Conservation (phyloP, 371 early-diverging fungal species). For the Mortierella sp. region DNA sequence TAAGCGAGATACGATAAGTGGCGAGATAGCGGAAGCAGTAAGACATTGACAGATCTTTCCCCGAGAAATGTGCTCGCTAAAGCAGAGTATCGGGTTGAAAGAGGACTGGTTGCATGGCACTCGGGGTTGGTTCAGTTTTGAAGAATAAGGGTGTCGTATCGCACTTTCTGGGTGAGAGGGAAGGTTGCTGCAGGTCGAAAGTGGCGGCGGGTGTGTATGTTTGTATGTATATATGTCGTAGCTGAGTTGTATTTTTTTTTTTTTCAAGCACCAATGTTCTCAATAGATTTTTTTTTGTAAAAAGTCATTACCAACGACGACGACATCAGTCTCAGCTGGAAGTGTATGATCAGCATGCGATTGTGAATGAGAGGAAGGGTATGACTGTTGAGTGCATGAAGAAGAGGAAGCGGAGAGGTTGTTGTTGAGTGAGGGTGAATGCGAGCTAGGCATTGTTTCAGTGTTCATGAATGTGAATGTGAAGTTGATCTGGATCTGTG, state of each 20-base stretch:
- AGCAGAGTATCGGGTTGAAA: not conserved
- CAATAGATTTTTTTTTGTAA: not conserved
- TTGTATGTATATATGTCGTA: not conserved
- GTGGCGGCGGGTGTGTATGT: not conserved
- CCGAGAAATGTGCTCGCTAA: not conserved
- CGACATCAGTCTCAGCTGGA: slow-evolving; percentile 35
- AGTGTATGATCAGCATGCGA: not conserved
- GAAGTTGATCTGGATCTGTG: not conserved
- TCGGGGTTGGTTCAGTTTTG: not conserved
- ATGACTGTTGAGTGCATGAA: not conserved
- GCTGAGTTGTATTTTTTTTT: slow-evolving; percentile 3
- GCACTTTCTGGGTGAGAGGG: not conserved
- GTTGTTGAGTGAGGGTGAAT: not conserved
- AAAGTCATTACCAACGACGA: slow-evolving; percentile 37
- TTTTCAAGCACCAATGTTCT: not conserved
- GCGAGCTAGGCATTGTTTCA: not conserved
- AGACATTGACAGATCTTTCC: not conserved
- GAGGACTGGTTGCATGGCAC: not conserved
- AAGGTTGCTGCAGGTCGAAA: not conserved
- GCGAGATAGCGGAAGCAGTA: too few relatives aligned
- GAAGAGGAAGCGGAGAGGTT: not conserved
- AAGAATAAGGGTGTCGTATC: not conserved
- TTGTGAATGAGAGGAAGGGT: slow-evolving; percentile 4
- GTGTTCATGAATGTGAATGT: not conserved
- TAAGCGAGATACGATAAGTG: not conserved